phyloP scores from a whole-genome alignment of 179 eudicot genomes.

The Beta lomatogona region DNA sequence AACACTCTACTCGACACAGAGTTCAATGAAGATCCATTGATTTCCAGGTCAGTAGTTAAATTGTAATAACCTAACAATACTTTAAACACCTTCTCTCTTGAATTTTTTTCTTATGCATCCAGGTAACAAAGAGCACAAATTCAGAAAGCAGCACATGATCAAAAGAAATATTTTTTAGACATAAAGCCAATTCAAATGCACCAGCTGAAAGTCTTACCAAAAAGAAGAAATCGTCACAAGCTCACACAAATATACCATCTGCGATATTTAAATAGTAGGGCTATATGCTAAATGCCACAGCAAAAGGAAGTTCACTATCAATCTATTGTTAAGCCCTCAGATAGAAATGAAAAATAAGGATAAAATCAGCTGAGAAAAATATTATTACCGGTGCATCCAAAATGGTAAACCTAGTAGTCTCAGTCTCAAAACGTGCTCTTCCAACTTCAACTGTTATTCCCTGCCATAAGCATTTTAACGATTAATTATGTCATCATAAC shows the following conservation, averaged over 20 bases:
- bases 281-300: neutral
- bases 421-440: conserved; percentile 97
- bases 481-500: neutral
- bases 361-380: neutral
- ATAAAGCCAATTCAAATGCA: neutral
- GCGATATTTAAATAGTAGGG: neutral
- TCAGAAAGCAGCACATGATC: neutral
- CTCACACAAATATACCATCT: neutral
- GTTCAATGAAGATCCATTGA: no score
- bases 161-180: neutral
- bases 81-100: neutral
- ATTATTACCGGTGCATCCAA: conserved; percentile 92
- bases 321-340: neutral
- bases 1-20: no score
- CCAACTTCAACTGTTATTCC: conserved; percentile 98
- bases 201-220: neutral
- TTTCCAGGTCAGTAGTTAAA: neutral
- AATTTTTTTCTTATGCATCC: neutral
- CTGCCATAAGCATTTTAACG: conserved; percentile 37
- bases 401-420: conserved; percentile 86
- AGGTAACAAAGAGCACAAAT: neutral
- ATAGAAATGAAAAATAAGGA: neutral
- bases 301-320: neutral
- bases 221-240: neutral
- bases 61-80: neutral